phyloP scores from a whole-genome alignment of 1,139 yeast species.

The Geotrichum aggregatum region DNA sequence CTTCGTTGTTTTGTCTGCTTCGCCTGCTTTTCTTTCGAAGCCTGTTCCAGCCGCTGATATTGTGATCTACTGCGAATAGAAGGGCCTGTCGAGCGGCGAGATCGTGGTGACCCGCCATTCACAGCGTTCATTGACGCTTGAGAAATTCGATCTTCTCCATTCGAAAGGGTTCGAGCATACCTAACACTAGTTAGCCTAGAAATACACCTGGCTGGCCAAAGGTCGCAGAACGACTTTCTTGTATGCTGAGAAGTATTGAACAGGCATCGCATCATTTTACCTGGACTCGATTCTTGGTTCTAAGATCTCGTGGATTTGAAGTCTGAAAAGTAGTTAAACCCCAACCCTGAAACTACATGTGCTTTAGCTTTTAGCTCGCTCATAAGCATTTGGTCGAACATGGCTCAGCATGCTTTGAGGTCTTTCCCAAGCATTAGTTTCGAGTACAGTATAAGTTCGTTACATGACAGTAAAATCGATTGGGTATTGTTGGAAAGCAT shows the following conservation, averaged over 20 bases:
- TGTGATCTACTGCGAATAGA: slow-evolving; percentile 4
- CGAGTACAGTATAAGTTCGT: too few relatives aligned
- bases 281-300: background rate
- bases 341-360: too few relatives aligned
- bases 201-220: background rate
- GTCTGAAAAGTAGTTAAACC: background rate
- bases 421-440: too few relatives aligned
- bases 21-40: background rate
- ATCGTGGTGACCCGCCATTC: background rate
- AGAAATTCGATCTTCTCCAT: slow-evolving; percentile 5
- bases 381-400: too few relatives aligned
- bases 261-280: slow-evolving; percentile 9
- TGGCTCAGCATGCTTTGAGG: too few relatives aligned
- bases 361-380: too few relatives aligned
- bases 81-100: slow-evolving; percentile 1
- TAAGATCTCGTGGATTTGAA: background rate
- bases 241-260: background rate
- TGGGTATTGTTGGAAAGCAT: too few relatives aligned
- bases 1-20: background rate
- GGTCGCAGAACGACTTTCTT: background rate
- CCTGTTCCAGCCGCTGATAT: slow-evolving; percentile 1
- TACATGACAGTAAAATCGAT: too few relatives aligned
- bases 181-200: background rate
- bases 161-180: slow-evolving; percentile 8
- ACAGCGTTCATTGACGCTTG: background rate